phyloP scores from a whole-genome alignment of 2,329 filamentous ascomycete species.

The Cladophialophora psammophila region DNA sequence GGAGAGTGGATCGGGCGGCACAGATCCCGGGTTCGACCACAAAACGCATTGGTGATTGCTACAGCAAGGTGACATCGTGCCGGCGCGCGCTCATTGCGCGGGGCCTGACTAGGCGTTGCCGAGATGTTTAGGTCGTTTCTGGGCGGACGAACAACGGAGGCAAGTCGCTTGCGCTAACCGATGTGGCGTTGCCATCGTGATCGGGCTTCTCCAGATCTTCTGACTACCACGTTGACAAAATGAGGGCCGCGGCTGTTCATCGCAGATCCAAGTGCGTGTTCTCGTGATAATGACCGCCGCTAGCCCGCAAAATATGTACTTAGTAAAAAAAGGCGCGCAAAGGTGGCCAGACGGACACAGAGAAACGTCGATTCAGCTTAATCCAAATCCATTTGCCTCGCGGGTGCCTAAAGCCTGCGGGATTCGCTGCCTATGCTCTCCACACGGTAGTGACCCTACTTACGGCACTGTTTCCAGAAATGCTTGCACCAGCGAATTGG shows the following conservation, averaged over 20 bases:
- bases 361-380: slow-evolving; percentile 4
- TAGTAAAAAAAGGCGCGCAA: no score
- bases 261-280: background rate
- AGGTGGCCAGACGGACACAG: slow-evolving; percentile 10
- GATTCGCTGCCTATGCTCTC: slow-evolving; percentile 12
- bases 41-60: slow-evolving; percentile 20
- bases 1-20: slow-evolving; percentile 24
- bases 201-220: slow-evolving; percentile 11
- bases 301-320: background rate
- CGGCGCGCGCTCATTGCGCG: slow-evolving; percentile 13
- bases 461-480: background rate
- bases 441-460: slow-evolving; percentile 2
- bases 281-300: background rate
- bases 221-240: background rate
- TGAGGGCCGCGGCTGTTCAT: slow-evolving; percentile 1
- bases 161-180: slow-evolving; percentile 17
- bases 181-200: slow-evolving; percentile 17
- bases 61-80: slow-evolving; percentile 32
- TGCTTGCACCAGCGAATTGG: slow-evolving; percentile 8
- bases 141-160: slow-evolving; percentile 9
- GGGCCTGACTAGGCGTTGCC: slow-evolving; percentile 16
- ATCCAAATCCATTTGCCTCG: slow-evolving; percentile 14
- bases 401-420: slow-evolving; percentile 5
- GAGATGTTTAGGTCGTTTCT: slow-evolving; percentile 22
- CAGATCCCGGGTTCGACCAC: slow-evolving; percentile 20